These are phyloP conservation scores for Macrolepiota dolichaula DNA, from an alignment of 768 basidiomycete genomes.

Conservation along the genomic window DNA sequence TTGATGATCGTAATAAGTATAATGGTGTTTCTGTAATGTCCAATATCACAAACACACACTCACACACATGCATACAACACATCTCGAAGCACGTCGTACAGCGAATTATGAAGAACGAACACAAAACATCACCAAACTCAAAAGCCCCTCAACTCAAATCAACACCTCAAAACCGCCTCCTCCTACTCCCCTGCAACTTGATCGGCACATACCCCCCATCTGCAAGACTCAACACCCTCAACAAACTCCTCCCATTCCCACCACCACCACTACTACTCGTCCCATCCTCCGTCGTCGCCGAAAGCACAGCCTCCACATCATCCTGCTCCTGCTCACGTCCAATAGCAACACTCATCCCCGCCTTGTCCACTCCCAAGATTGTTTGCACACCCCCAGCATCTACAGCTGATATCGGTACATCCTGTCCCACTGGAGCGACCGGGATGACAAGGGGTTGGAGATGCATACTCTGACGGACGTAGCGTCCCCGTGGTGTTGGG, in stretches of 20 bases:
- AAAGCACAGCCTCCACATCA: conserved; percentile 10
- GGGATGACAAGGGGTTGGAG: conserved; percentile 31
- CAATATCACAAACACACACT: no score
- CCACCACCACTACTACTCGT: no score
- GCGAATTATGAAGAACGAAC: background rate
- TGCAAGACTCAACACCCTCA: conserved; percentile 28
- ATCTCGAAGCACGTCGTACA: no score
- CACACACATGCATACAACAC: no score
- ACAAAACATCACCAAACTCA: no score
- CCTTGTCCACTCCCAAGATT: conserved; percentile 12
- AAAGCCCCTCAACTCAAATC: no score
- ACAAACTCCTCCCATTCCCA: conserved; percentile 17
- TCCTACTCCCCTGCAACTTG: conserved; percentile 1
- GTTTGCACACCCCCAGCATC: background rate
- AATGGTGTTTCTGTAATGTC: no score
- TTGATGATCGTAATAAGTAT: no score
- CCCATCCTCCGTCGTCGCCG: conserved; percentile 3
- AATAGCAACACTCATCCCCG: conserved; percentile 21
- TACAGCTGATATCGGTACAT: conserved; percentile 8
- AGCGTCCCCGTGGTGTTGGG: conserved; percentile 22
- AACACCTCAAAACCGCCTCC: background rate
- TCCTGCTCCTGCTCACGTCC: conserved; percentile 21
- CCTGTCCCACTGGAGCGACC: conserved; percentile 6
- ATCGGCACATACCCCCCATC: conserved; percentile 16
- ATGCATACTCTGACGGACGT: conserved; percentile 28